phyloP scores from a whole-genome alignment of 192 early-diverging fungal genomes.

The Kickxella alabastrina region DNA sequence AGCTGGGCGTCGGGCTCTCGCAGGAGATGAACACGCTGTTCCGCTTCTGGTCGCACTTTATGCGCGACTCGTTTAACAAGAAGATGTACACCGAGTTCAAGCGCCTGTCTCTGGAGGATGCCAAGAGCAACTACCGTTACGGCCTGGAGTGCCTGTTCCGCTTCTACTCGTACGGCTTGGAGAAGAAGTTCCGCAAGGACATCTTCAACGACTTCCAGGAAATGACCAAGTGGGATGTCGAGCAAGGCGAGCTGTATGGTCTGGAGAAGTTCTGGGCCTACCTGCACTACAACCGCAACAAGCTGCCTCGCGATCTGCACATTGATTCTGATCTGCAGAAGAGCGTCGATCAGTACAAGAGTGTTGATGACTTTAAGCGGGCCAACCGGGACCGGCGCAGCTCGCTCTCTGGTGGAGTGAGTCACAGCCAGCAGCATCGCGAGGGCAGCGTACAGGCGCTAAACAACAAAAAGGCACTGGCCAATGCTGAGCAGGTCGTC shows the following conservation, averaged over 20 bases:
- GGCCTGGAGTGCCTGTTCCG: constrained; percentile 97
- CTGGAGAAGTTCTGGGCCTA: constrained; percentile 97
- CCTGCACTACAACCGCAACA: constrained; percentile 84
- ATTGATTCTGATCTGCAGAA: constrained; percentile 55
- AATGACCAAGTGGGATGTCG: constrained; percentile 69
- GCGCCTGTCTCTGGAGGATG: constrained; percentile 83
- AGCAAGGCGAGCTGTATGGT: constrained; percentile 76
- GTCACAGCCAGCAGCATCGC: background rate
- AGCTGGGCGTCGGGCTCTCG: constrained; percentile 79
- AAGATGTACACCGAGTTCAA: constrained; percentile 94
- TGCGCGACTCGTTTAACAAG: constrained; percentile 94
- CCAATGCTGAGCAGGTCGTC: constrained; percentile 30
- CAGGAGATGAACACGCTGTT: constrained; percentile 97
- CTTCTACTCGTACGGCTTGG: constrained; percentile 94
- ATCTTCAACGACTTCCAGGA: constrained; percentile 87
- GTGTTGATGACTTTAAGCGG: constrained; percentile 56
- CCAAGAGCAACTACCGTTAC: constrained; percentile 81
- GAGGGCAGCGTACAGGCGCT: constrained; percentile 13
- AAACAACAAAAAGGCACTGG: constrained; percentile 37
- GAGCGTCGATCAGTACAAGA: constrained; percentile 63
- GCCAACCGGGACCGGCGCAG: constrained; percentile 39
- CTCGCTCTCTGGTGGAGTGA: constrained; percentile 16
- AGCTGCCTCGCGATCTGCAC: constrained; percentile 58
- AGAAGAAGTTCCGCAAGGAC: constrained; percentile 81
- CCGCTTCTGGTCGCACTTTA: constrained; percentile 97